phyloP scores from a whole-genome alignment of 495 filamentous ascomycete genomes.

The Penicillium bialowiezense region DNA sequence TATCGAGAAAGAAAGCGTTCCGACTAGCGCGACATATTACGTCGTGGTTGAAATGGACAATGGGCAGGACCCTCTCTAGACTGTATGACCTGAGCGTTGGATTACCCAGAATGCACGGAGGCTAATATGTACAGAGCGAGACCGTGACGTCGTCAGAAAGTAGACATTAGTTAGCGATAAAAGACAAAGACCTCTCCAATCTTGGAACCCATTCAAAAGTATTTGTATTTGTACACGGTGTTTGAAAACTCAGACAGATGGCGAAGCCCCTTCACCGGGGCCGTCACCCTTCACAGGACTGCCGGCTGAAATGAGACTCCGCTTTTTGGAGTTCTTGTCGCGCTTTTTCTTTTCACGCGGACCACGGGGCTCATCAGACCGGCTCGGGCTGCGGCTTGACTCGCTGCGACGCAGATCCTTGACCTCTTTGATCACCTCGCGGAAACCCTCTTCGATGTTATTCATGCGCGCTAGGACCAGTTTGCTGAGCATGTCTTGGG shows the following conservation, averaged over 20 bases:
- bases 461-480: constrained; percentile 92
- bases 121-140: constrained; percentile 1
- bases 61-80: too few relatives aligned
- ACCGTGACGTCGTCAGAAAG: neutral
- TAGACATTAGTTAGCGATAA: neutral
- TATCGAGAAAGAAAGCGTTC: too few relatives aligned
- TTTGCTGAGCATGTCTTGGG: constrained; percentile 69
- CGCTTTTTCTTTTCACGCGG: constrained; percentile 31
- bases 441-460: constrained; percentile 79
- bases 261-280: neutral
- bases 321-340: constrained; percentile 31
- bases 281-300: neutral
- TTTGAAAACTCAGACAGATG: neutral
- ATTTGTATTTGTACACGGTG: constrained; percentile 2
- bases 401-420: constrained; percentile 51
- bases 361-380: constrained; percentile 23
- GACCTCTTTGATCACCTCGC: constrained; percentile 81
- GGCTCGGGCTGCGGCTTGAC: constrained; percentile 34
- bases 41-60: too few relatives aligned
- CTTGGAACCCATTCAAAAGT: neutral
- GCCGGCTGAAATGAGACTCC: constrained; percentile 17
- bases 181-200: neutral
- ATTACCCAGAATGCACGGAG: neutral
- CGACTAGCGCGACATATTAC: too few relatives aligned
- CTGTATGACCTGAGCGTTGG: neutral